Conservation (phyloP, 140 eudicot genomes). For the Ambrosia hybrid region DNA sequence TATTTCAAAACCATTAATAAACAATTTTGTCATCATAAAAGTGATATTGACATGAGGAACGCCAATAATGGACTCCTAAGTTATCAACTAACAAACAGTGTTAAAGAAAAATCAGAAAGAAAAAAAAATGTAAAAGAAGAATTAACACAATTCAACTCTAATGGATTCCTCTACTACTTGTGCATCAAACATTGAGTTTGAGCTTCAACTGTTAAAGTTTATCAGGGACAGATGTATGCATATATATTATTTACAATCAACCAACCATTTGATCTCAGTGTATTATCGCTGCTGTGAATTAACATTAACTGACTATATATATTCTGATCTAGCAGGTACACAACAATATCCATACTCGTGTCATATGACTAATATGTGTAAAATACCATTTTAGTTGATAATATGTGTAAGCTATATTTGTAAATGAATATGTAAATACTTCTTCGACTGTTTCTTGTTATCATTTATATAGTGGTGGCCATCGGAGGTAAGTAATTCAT, state of each 20-base stretch:
- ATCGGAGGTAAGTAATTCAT: constrained; percentile 4
- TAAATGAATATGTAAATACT: constrained; percentile 35
- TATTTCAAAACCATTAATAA: background rate
- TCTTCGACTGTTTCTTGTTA: background rate
- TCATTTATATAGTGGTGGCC: background rate
- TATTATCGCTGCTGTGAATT: background rate
- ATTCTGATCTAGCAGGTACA: background rate
- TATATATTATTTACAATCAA: background rate
- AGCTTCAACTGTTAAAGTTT: background rate
- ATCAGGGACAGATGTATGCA: constrained; percentile 1
- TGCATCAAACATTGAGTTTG: background rate
- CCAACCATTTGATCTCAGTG: background rate
- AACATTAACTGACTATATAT: background rate
- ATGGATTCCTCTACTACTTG: constrained; percentile 4
- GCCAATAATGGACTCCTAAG: background rate
- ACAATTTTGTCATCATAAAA: background rate
- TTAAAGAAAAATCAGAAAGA: background rate
- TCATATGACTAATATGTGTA: background rate
- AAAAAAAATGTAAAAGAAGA: background rate
- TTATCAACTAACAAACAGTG: background rate
- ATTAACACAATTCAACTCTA: background rate
- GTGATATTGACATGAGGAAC: background rate
- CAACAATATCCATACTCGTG: background rate
- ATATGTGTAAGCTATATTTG: constrained; percentile 25
- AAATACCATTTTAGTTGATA: constrained; percentile 9